Conservation (phyloP, 768 basidiomycete genomes). For the Lentinula lateritia region DNA sequence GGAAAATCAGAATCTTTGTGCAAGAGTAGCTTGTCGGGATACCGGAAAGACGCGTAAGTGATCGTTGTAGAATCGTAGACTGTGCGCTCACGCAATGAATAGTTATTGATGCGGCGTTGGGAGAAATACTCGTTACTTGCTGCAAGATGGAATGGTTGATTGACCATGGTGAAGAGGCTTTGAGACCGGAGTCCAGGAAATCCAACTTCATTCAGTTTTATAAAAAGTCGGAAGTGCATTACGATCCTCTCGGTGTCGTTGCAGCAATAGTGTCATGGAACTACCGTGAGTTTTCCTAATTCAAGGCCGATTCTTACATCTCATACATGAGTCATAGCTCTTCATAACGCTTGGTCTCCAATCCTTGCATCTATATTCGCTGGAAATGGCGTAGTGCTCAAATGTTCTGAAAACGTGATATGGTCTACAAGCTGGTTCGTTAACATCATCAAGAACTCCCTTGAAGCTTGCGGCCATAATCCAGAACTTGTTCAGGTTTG, state of each 20-base stretch:
- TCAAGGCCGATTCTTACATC: neutral
- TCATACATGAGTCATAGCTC: conserved; percentile 39
- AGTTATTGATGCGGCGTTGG: conserved; percentile 93
- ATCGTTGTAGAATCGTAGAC: neutral
- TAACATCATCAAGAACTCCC: conserved; percentile 67
- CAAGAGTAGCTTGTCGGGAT: conserved; percentile 85
- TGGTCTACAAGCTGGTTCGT: conserved; percentile 90
- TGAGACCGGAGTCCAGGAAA: conserved; percentile 68
- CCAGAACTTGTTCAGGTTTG: conserved; percentile 80
- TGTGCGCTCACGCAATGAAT: neutral
- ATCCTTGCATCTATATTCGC: conserved; percentile 88
- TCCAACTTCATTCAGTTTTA: conserved; percentile 66
- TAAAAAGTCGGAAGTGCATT: conserved; percentile 74
- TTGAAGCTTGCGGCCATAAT: conserved; percentile 79
- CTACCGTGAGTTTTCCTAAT: conserved; percentile 52
- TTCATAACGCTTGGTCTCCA: conserved; percentile 94
- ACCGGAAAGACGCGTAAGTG: conserved; percentile 89
- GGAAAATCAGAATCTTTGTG: conserved; percentile 82
- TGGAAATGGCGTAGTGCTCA: conserved; percentile 86
- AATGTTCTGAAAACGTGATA: conserved; percentile 88
- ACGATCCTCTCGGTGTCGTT: conserved; percentile 90
- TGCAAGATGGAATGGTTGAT: conserved; percentile 93
- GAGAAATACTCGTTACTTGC: conserved; percentile 92
- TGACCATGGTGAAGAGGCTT: conserved; percentile 71
- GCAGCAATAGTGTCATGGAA: conserved; percentile 95